Conservation (phyloP, 2,329 filamentous ascomycete genomes). For the Harringtonia aguacate region DNA sequence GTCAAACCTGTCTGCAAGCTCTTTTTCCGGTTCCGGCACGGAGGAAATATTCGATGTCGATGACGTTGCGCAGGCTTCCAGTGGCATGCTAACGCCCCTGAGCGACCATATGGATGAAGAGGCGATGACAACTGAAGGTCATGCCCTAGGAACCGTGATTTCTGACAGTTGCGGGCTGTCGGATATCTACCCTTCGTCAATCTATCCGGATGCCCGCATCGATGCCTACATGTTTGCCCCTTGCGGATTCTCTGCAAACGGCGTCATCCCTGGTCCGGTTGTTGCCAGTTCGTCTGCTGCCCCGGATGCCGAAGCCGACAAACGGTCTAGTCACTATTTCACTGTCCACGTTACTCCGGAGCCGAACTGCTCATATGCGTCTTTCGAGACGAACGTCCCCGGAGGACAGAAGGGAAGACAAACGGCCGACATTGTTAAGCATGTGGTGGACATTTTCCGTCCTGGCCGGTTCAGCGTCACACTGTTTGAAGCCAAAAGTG, state of each 20-base stretch:
- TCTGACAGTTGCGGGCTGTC: slow-evolving; percentile 83
- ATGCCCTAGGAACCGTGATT: slow-evolving; percentile 84
- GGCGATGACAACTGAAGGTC: slow-evolving; percentile 82
- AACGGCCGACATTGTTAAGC: slow-evolving; percentile 82
- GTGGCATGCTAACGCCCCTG: slow-evolving; percentile 45
- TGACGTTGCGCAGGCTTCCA: slow-evolving; percentile 47
- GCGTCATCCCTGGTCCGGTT: slow-evolving; percentile 72
- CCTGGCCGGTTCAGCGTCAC: slow-evolving; percentile 97
- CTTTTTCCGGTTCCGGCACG: slow-evolving; percentile 25
- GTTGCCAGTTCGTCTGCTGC: slow-evolving; percentile 31
- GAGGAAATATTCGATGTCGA: slow-evolving; percentile 72
- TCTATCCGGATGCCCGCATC: slow-evolving; percentile 86
- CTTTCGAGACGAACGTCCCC: slow-evolving; percentile 96
- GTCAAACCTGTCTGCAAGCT: slow-evolving; percentile 44
- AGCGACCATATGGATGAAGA: slow-evolving; percentile 47
- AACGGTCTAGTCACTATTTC: slow-evolving; percentile 63
- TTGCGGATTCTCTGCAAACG: slow-evolving; percentile 95
- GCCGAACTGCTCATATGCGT: slow-evolving; percentile 93
- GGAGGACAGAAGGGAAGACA: slow-evolving; percentile 78
- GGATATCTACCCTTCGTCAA: slow-evolving; percentile 74
- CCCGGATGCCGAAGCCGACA: slow-evolving; percentile 37
- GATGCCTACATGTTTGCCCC: slow-evolving; percentile 95
- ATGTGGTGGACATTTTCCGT: slow-evolving; percentile 92
- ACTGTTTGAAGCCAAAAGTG: slow-evolving; percentile 77
- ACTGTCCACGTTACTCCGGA: slow-evolving; percentile 97